Evolutionary conservation across 2,329 filamentous ascomycete species (phyloP).

Genomic region (Pyricularia sp.): DNA sequence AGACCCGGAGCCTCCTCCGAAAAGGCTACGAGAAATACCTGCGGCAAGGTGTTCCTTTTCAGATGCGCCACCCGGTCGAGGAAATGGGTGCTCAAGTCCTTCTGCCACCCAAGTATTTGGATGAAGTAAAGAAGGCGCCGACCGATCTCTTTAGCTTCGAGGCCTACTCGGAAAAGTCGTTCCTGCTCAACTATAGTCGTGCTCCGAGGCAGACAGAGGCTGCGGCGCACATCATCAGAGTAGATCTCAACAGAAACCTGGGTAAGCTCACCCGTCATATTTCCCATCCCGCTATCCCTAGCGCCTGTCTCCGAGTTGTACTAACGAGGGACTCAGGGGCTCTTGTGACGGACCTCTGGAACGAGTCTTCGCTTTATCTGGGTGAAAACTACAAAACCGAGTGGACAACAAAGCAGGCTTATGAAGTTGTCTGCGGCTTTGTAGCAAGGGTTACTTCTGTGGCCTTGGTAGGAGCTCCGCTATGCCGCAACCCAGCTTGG

Average conservation of each 20-base stretch:
- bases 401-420: too few relatives aligned
- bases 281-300: not conserved
- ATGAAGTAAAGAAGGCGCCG: not conserved
- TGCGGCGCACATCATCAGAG: not conserved
- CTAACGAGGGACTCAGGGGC: too few relatives aligned
- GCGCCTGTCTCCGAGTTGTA: too few relatives aligned
- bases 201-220: not conserved
- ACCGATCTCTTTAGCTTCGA: not conserved
- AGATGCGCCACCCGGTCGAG: not conserved
- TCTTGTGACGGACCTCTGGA: not conserved
- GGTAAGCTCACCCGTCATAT: not conserved
- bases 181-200: not conserved
- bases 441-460: too few relatives aligned
- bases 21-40: not conserved
- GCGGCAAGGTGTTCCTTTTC: not conserved
- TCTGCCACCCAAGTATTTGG: not conserved
- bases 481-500: not conserved
- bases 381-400: too few relatives aligned
- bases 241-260: not conserved
- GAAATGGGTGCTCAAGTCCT: not conserved
- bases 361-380: too few relatives aligned
- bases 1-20: not conserved
- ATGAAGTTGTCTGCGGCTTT: too few relatives aligned
- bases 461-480: too few relatives aligned
- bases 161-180: not conserved